Evolutionary conservation across 2,329 filamentous ascomycete genomes (phyloP).

Genomic region (Colletotrichum agaves): DNA sequence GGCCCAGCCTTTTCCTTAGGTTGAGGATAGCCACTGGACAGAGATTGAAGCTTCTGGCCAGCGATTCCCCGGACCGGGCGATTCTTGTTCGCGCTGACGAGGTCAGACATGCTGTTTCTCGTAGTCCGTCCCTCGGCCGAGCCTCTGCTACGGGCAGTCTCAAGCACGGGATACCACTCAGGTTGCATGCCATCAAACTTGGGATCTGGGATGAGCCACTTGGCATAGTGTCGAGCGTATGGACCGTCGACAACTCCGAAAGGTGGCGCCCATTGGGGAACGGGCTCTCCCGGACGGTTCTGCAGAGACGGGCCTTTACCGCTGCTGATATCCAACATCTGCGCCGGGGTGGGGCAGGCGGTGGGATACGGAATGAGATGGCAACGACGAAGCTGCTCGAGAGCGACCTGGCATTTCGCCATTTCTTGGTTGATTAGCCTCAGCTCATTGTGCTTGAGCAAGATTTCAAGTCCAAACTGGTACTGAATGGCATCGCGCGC

Average conservation of each 20-base stretch:
- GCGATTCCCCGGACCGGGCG: conserved; percentile 60
- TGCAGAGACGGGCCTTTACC: conserved; percentile 79
- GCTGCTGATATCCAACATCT: conserved; percentile 76
- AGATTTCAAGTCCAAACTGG: conserved; percentile 89
- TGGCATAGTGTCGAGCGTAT: conserved; percentile 92
- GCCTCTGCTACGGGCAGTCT: conserved; percentile 55
- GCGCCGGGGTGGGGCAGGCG: conserved; percentile 71
- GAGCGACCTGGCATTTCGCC: conserved; percentile 91
- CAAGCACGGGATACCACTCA: conserved; percentile 55
- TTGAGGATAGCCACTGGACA: conserved; percentile 76
- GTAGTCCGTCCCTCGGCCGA: conserved; percentile 79
- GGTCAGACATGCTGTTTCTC: conserved; percentile 76
- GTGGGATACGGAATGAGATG: conserved; percentile 91
- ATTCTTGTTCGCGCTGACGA: conserved; percentile 57
- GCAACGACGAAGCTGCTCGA: conserved; percentile 94
- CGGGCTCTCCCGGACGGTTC: conserved; percentile 68
- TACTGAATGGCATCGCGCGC: conserved; percentile 81
- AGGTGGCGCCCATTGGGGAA: conserved; percentile 83
- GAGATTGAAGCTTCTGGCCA: conserved; percentile 73
- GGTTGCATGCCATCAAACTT: conserved; percentile 79
- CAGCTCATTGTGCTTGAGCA: conserved; percentile 94
- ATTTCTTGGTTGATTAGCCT: conserved; percentile 95
- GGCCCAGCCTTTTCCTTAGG: conserved; percentile 86
- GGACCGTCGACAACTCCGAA: conserved; percentile 93
- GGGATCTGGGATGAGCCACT: conserved; percentile 92